phyloP scores from a whole-genome alignment of 208 protist genomes.

The Angomonas desouzai region DNA sequence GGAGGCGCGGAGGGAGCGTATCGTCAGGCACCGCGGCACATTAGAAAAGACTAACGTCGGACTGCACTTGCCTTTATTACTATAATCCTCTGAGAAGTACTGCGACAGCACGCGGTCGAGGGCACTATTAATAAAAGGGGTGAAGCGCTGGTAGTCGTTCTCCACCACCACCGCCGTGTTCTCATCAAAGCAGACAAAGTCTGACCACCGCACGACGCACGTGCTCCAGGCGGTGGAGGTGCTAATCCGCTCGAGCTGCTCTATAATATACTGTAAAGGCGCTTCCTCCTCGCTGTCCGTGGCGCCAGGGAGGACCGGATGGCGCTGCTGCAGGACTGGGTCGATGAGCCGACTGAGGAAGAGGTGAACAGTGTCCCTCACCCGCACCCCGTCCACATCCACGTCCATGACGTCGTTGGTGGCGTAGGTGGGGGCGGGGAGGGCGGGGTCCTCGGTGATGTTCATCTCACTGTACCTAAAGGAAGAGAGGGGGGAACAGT shows the following conservation, averaged over 20 bases:
- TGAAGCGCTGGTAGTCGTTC: constrained; percentile 77
- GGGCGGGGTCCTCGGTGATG: constrained; percentile 49
- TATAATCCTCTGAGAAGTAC: constrained; percentile 83
- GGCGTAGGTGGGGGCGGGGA: constrained; percentile 25
- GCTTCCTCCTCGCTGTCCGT: constrained; percentile 9
- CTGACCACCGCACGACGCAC: constrained; percentile 75
- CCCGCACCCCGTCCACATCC: constrained; percentile 63
- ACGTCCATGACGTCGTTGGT: constrained; percentile 57
- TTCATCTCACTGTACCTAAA: constrained; percentile 10
- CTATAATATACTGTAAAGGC: constrained; percentile 50
- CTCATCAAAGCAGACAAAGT: constrained; percentile 74
- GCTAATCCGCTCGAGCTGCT: constrained; percentile 81
- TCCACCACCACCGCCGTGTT: constrained; percentile 66
- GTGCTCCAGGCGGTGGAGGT: constrained; percentile 70
- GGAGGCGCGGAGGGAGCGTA: constrained; percentile 93
- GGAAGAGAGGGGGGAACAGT: constrained; percentile 11
- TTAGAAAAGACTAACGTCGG: constrained; percentile 79
- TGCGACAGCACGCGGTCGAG: constrained; percentile 71
- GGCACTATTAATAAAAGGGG: constrained; percentile 66
- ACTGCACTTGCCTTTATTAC: constrained; percentile 62
- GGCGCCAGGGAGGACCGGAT: constrained; percentile 2
- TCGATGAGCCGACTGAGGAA: constrained; percentile 82
- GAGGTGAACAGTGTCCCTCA: constrained; percentile 72
- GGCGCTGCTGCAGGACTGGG: constrained; percentile 22
- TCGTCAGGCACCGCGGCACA: constrained; percentile 77